Conservation (phyloP, 83 land plant genomes). For the Picea mariana region DNA sequence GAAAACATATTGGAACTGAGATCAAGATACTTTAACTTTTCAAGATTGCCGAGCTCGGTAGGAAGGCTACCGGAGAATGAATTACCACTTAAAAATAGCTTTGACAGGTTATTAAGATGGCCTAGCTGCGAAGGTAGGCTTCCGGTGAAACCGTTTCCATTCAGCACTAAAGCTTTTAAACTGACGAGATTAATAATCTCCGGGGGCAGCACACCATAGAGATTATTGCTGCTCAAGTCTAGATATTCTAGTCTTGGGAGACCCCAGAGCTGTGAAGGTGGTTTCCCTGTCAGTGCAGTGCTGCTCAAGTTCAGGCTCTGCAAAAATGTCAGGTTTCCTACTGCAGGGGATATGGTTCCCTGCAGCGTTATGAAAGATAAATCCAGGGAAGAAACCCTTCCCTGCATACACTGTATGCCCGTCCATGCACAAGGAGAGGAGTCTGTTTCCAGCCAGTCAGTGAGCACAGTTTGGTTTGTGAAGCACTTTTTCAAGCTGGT, state of each 20-base stretch:
- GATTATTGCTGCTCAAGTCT: conserved; percentile 28
- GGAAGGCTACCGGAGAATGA: conserved; percentile 46
- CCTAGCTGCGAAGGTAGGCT: conserved; percentile 23
- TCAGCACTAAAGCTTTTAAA: conserved; percentile 21
- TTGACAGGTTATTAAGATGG: conserved; percentile 24
- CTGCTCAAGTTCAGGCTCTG: conserved; percentile 28
- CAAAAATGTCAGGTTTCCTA: conserved; percentile 19
- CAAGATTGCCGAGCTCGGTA: conserved; percentile 31
- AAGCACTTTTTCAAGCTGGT: conserved; percentile 16
- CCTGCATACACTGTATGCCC: conserved; percentile 20
- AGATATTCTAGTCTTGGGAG: conserved; percentile 21
- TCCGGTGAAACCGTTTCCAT: conserved; percentile 24
- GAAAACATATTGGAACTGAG: conserved; percentile 29
- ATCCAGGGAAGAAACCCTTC: conserved; percentile 20
- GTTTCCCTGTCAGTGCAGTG: conserved; percentile 24
- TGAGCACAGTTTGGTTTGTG: not conserved
- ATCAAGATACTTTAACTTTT: conserved; percentile 37
- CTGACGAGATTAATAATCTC: conserved; percentile 9
- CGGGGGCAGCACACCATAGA: conserved; percentile 27
- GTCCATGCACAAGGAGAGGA: conserved; percentile 26
- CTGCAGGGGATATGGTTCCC: conserved; percentile 11
- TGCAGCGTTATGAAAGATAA: conserved; percentile 12
- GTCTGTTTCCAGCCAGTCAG: conserved; percentile 20
- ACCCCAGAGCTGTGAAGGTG: conserved; percentile 24
- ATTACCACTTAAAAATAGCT: conserved; percentile 30